Conservation (phyloP, 371 early-diverging fungal genomes). For the Lichtheimia corymbifera region DNA sequence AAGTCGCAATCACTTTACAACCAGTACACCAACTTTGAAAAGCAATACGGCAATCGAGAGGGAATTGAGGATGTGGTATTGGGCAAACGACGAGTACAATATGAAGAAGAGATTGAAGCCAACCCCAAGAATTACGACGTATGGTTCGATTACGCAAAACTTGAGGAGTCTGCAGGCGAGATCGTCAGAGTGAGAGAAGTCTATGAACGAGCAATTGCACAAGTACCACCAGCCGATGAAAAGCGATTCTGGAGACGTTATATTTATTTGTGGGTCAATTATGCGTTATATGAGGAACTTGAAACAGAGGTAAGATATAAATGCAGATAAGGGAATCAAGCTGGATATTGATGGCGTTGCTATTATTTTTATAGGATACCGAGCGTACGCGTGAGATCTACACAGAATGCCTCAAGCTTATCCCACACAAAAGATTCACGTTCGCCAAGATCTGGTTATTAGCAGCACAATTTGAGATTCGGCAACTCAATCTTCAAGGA, state of each 20-base stretch:
- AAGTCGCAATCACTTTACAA: slow-evolving; percentile 87
- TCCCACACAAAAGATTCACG: slow-evolving; percentile 93
- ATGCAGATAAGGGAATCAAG: neutral
- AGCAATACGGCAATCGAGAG: slow-evolving; percentile 87
- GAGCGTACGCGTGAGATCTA: slow-evolving; percentile 89
- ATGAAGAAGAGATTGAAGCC: slow-evolving; percentile 80
- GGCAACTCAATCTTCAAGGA: slow-evolving; percentile 68
- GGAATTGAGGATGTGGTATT: slow-evolving; percentile 91
- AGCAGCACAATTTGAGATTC: slow-evolving; percentile 90
- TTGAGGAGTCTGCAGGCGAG: slow-evolving; percentile 86
- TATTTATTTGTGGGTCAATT: slow-evolving; percentile 97
- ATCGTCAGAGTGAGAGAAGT: slow-evolving; percentile 82
- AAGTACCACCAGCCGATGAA: slow-evolving; percentile 83
- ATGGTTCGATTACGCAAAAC: slow-evolving; percentile 93
- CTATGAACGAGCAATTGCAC: slow-evolving; percentile 94
- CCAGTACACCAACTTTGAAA: slow-evolving; percentile 94
- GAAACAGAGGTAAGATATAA: slow-evolving; percentile 62
- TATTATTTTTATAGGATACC: slow-evolving; percentile 53
- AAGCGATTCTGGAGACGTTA: slow-evolving; percentile 96
- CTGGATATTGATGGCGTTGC: neutral
- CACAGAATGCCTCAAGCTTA: slow-evolving; percentile 74
- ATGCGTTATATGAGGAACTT: slow-evolving; percentile 94
- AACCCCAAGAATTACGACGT: slow-evolving; percentile 91
- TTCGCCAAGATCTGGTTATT: slow-evolving; percentile 96
- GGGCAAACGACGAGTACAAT: slow-evolving; percentile 84